phyloP scores from a whole-genome alignment of 345 rosid genomes.

The Cardiospermum halicacabum region DNA sequence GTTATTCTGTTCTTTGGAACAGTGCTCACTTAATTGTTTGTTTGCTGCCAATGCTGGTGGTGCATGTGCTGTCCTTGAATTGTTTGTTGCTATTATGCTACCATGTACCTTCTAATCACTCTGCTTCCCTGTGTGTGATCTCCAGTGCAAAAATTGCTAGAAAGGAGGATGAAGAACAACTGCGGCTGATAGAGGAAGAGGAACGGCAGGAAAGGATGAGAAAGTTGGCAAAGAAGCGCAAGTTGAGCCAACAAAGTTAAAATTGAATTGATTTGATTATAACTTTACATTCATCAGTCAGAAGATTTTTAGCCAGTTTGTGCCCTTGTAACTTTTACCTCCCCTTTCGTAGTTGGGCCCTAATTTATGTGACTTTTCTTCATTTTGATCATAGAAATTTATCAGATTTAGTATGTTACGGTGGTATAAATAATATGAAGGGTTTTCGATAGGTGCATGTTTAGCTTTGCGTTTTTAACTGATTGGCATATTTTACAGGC shows the following conservation, averaged over 20 bases:
- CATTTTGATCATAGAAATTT: neutral
- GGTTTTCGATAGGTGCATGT: neutral
- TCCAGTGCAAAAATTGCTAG: constrained; percentile 64
- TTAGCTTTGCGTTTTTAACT: neutral
- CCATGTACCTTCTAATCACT: neutral
- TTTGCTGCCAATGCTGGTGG: neutral
- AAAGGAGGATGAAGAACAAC: constrained; percentile 68
- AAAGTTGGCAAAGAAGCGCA: constrained; percentile 42
- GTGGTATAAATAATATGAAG: constrained; percentile 2
- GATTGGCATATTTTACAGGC: neutral
- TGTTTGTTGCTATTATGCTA: neutral
- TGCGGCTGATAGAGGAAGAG: constrained; percentile 55
- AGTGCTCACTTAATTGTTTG: neutral
- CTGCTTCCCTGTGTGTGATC: neutral
- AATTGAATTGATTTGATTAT: constrained; percentile 13
- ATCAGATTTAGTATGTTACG: constrained; percentile 1
- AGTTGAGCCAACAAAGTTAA: constrained; percentile 36
- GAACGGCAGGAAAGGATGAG: constrained; percentile 52
- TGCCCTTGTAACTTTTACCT: neutral
- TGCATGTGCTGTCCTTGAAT: neutral
- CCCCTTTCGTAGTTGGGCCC: neutral
- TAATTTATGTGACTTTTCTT: neutral
- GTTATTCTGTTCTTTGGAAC: neutral
- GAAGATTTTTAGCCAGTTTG: neutral
- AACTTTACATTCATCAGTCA: neutral